phyloP scores from a whole-genome alignment of 352 stramenopile genomes.

The Phytophthora constricta region DNA sequence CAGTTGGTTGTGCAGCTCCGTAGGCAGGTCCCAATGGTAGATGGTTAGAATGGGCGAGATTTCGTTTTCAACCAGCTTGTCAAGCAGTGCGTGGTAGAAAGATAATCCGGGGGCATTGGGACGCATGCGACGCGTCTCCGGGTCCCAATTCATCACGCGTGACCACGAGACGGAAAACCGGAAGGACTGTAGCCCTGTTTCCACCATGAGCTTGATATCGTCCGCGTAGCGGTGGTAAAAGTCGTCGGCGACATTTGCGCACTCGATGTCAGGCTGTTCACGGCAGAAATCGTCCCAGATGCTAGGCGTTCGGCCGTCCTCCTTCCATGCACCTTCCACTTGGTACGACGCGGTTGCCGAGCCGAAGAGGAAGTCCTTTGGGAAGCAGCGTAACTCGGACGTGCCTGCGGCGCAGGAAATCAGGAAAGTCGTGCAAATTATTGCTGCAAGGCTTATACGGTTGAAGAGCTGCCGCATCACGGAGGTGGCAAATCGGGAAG shows the following conservation, averaged over 20 bases:
- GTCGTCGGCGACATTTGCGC: conserved; percentile 90
- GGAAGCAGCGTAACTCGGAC: conserved; percentile 39
- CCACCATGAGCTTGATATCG: conserved; percentile 92
- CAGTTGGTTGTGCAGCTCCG: conserved; percentile 42
- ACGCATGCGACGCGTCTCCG: conserved; percentile 38
- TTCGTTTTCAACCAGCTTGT: conserved; percentile 22
- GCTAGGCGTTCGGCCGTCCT: conserved; percentile 72
- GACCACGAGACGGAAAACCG: conserved; percentile 89
- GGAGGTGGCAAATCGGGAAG: conserved; percentile 18
- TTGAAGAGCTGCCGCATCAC: conserved; percentile 15
- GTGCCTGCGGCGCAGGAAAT: conserved; percentile 4
- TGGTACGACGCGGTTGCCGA: conserved; percentile 88
- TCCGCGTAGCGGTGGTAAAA: conserved; percentile 91
- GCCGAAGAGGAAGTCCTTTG: conserved; percentile 74
- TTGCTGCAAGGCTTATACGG: conserved; percentile 8
- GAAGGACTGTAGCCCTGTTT: conserved; percentile 91
- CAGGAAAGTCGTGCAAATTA: conserved; percentile 1
- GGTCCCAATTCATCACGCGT: conserved; percentile 84
- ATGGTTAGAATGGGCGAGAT: conserved; percentile 27
- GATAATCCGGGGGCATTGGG: conserved; percentile 83
- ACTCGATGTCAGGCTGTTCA: conserved; percentile 66
- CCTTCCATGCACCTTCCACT: conserved; percentile 86
- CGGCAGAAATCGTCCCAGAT: conserved; percentile 93
- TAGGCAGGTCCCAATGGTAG: conserved; percentile 32
- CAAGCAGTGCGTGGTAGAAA: conserved; percentile 65